Evolutionary conservation across 1,284 basidiomycete genomes (phyloP), one percentile per base, ranked within the genome.

Genomic region (Peniophora sp.): DNA sequence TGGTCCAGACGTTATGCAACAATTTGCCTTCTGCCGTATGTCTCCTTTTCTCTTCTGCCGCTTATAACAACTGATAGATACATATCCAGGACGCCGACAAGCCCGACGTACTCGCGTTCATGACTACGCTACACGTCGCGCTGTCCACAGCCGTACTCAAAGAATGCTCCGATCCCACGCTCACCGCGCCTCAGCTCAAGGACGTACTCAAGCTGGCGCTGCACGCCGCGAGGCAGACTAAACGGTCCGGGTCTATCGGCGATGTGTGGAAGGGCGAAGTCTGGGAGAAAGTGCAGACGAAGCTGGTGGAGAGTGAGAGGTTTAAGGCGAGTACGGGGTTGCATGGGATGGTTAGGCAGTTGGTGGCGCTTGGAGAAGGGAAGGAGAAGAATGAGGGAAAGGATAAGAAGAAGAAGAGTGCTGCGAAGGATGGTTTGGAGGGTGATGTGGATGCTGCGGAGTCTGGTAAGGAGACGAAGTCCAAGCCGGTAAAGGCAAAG

Each of bases 141-240:
- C 38, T 41, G 5, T 20, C 16, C 5, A 41, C 38, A 8, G 5
- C n/a, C 38, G 64, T 87, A 24, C 69, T 69, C 9, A 65, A 69
- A 14, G 80, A 84, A 8, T 79, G 80, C 61, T 63, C 77, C 20
- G 69, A 73, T 14, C 58, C 62, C 20, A 66, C 70, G 3, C 67
- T 89, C 51, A 87, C 81, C 24, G 73, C 85, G 1, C 66, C 79
- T 8, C 85, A 92, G 52, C 65, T 89, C 60, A 96, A 92, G 66
- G 89, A 92, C 25, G 66, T 92, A 14, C 67, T 92, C 54, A 95
- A 92, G 65, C 71, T 91, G 49, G 82, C 74, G 0, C 69, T 92
- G 6, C 67, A 79, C 19, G 79, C 81, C 34, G 73, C 83, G 11
- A 81, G 92, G 48, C 81, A 85, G 53, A 81, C 82, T 45, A 78